Conservation (phyloP, 2,329 filamentous ascomycete genomes). For the Fusarium sacchari region DNA sequence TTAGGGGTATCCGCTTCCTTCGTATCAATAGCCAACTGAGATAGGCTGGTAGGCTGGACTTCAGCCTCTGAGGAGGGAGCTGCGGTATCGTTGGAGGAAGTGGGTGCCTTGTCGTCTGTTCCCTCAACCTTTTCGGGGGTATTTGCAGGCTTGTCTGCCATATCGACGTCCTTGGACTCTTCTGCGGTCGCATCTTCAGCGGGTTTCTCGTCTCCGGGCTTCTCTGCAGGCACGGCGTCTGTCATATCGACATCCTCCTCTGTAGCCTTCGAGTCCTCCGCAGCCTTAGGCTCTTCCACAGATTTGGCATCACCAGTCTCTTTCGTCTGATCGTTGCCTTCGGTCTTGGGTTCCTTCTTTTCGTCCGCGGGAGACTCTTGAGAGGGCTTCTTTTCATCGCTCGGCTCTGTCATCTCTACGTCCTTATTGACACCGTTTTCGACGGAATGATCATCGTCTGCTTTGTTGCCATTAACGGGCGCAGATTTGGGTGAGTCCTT, state of each 20-base stretch:
- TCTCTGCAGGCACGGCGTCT: constrained; percentile 14
- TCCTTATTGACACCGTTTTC: constrained; percentile 43
- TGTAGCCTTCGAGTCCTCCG: background rate
- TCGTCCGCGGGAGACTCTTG: constrained; percentile 5
- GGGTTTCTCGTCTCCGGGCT: constrained; percentile 3
- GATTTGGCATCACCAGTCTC: constrained; percentile 8
- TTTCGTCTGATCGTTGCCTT: constrained; percentile 14
- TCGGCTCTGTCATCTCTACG: constrained; percentile 35
- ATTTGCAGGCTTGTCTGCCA: constrained; percentile 39
- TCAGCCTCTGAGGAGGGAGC: constrained; percentile 49
- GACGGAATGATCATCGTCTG: constrained; percentile 29
- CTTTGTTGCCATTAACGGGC: constrained; percentile 41
- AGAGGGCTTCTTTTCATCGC: constrained; percentile 22
- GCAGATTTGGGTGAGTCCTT: constrained; percentile 38
- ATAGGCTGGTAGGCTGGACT: constrained; percentile 51
- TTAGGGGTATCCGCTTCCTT: constrained; percentile 45
- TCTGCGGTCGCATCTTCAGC: constrained; percentile 4
- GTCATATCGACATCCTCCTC: constrained; percentile 30
- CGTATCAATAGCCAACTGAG: constrained; percentile 52
- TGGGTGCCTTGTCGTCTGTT: constrained; percentile 16
- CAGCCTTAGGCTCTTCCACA: background rate
- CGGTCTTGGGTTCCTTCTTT: constrained; percentile 24
- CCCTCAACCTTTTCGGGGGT: constrained; percentile 27
- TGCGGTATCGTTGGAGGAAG: constrained; percentile 32
- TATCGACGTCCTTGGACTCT: constrained; percentile 41